phyloP scores from a whole-genome alignment of 441 rosid genomes.

The Breynia disticha region DNA sequence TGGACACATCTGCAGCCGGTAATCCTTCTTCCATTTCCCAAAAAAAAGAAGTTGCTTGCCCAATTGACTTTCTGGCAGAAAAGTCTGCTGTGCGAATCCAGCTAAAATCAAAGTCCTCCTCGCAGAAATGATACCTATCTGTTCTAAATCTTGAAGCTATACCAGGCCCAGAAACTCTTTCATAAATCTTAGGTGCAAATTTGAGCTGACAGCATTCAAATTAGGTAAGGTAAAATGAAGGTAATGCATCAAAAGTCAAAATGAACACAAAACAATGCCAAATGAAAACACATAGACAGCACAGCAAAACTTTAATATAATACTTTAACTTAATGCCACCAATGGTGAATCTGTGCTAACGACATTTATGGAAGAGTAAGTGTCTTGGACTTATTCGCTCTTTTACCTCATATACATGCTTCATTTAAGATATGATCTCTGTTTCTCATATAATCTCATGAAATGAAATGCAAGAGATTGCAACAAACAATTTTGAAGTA shows the following conservation, averaged over 20 bases:
- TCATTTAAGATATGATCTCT: no score
- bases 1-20: constrained; percentile 31
- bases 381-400: no score
- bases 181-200: constrained; percentile 57
- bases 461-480: no score
- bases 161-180: constrained; percentile 52
- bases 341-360: no score
- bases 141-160: constrained; percentile 39
- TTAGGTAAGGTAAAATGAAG: constrained; percentile 1
- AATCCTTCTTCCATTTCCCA: constrained; percentile 42
- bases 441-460: no score
- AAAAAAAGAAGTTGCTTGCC: constrained; percentile 53
- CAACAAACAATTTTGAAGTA: no score
- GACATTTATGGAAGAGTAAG: no score
- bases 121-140: constrained; percentile 60
- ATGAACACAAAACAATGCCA: background rate
- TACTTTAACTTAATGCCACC: no score
- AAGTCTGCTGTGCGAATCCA: constrained; percentile 87
- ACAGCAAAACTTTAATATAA: background rate
- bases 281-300: background rate
- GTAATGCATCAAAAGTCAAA: background rate
- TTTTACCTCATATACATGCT: no score
- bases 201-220: constrained; percentile 39
- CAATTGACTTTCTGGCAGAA: constrained; percentile 52
- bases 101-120: constrained; percentile 69